Evolutionary conservation across 2,329 filamentous ascomycete species (phyloP), one percentile per base, ranked within the genome.

Genomic region (Neonectria neomacrospora): DNA sequence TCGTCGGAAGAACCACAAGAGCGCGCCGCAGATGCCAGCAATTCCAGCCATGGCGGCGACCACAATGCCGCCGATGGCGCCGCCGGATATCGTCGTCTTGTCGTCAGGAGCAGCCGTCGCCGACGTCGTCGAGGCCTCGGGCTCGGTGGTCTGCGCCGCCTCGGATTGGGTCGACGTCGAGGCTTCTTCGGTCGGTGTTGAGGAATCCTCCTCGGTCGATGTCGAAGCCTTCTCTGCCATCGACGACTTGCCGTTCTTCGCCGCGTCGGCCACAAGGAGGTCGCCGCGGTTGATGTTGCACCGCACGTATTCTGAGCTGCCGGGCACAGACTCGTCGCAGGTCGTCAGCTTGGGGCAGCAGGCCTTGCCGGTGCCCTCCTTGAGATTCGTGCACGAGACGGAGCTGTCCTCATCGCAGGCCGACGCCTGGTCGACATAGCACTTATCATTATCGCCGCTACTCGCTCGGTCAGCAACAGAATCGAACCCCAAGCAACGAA

Each of bases 271-370:
- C 11, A 54, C 54, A 18, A 66, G 41, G 10, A 69, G 61, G 18
- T 69, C 63, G 9, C 45, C 45, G 9, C 65, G 55, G 18, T 69
- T 61, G 30, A 67, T 66, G 47, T 63, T 63, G 56, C 65, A 69
- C 7, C 65, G 65, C 11, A 69, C 65, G 47, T 53, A 54, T 2
- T 26, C 44, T 32, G 54, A 52, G 44, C 51, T 63, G 30, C 60
- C 67, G 5, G 39, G 26, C 5, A 60, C 20, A 12, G 42, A 55
- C 10, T 60, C 37, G 23, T 64, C 61, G 63, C 67, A 69, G 5
- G 65, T 64, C n/a, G 67, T 69, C 22, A 64, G 42, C 34, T 63
- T 58, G 2, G 67, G 63, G 16, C 65, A 69, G 18, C 63, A 65
- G 2, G 67, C 65, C 28, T 54, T 44, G 16, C 39, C 20, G 20